phyloP scores from a whole-genome alignment of 257 asterid genomes.

The Coffea canephora region DNA sequence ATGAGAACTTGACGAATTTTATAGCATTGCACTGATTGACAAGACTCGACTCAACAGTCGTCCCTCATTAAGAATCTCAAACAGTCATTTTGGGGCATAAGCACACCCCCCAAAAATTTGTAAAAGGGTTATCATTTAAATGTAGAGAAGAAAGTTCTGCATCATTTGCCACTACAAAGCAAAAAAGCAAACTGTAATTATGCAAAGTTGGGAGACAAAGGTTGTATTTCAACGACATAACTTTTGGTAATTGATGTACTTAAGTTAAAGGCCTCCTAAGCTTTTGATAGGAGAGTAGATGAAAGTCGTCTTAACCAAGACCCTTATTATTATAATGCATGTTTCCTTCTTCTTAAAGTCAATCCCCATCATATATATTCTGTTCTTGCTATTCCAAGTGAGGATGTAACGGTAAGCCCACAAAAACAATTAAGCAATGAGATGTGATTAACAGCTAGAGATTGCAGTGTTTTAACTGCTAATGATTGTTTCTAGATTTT shows the following conservation, averaged over 20 bases:
- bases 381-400: not conserved
- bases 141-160: slow-evolving; percentile 47
- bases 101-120: slow-evolving; percentile 23
- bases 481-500: slow-evolving; percentile 37
- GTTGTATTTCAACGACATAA: slow-evolving; percentile 56
- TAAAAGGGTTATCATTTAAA: slow-evolving; percentile 36
- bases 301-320: slow-evolving; percentile 3
- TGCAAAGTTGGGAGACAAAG: slow-evolving; percentile 55
- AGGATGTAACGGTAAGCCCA: not conserved
- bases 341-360: slow-evolving; percentile 32
- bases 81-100: slow-evolving; percentile 39
- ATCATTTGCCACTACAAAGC: slow-evolving; percentile 57
- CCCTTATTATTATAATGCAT: slow-evolving; percentile 18
- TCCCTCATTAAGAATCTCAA: slow-evolving; percentile 35
- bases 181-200: slow-evolving; percentile 45
- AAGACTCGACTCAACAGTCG: slow-evolving; percentile 56
- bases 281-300: slow-evolving; percentile 29
- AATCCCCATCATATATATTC: slow-evolving; percentile 14
- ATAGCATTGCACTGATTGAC: slow-evolving; percentile 42
- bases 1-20: slow-evolving; percentile 33
- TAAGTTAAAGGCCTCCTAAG: slow-evolving; percentile 17
- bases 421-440: not conserved
- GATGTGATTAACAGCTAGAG: not conserved
- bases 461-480: slow-evolving; percentile 12
- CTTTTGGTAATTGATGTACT: slow-evolving; percentile 33